Evolutionary conservation across 345 rosid genomes (phyloP), one percentile per base, ranked within the genome.

Genomic region (Noccaea caerulescens): DNA sequence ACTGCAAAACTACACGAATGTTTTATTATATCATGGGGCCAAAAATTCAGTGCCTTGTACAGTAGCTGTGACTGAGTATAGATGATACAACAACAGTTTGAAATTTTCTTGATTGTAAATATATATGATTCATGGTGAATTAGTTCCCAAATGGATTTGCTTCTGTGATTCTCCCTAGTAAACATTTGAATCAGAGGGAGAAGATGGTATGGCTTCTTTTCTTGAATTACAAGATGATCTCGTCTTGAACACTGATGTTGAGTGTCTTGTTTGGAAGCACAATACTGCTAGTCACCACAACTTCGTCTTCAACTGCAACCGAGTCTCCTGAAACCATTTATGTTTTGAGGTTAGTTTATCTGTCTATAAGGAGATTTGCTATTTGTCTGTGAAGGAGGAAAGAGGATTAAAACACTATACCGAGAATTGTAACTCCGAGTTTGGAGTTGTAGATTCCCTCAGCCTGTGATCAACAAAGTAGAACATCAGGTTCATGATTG

Each of bases 361-460:
- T 69, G 10, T 60, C 33, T 47, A 30, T 7, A 11, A 18, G 11
- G 52, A 44, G 27, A 54, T 3, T 34, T 42, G 7, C 56, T 43
- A 30, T 43, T 30, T 71, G 12, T n/a, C 25, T 57, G 61, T 58
- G 49, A 57, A 33, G 46, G 36, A 72, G 14, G 16, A 23, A 49
- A 11, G 20, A 41, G 6, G 45, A 23, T 10, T n/a, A 20, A 25
- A 68, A 18, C 38, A 53, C 10, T 16, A 47, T 88, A 93, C 98
- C 98, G 2, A 93, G 93, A 74, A 93, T 90, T 39, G 98, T 93
- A 57, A 93, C 80, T 44, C 98, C 97, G n/a, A 88, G 93, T 77
- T 88, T 90, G 8, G 98, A 77, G 36, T 82, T 87, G 80, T 84
- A 85, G 73, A 84, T 87, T 85, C 97, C 98, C 72, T 79, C 86